Base-by-base conservation (phyloP, 495 filamentous ascomycete species). In the Cercophora sp. region DNA sequence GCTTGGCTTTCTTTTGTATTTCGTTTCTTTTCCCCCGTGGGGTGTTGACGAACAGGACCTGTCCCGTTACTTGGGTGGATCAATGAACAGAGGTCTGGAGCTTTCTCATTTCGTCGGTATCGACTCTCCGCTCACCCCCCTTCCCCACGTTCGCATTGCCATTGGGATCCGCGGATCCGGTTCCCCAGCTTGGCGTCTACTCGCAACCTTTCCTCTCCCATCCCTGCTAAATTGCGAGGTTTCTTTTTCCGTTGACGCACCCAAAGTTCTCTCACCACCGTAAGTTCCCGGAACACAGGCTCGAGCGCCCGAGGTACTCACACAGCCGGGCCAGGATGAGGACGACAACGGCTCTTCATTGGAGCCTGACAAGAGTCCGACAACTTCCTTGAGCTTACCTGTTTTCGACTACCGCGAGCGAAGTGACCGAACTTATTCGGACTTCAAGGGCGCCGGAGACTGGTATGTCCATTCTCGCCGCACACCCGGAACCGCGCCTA, bases 21-120 rank as follows among this genome's bases (percentile, higher is more conserved):
- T 44, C 23, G 19, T 44, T 26, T 44, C 40, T 39, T 44, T 11
- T 44, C 40, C 40, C 40, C 19, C 19, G 19, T 44, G 19, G 19
- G 40, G 40, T 44, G 40, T 44, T 44, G 19, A 44, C 19, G 19
- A 44, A 44, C 19, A 44, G 19, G 19, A 44, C 26, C 40, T 44
- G 40, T 44, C 40, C 19, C 19, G 19, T 44, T 44, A 15, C 40
- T 44, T 44, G 18, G 19, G 40, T 44, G 5, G 40, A 25, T 19
- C 40, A 44, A 23, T 24, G 40, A 25, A 23, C 19, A 26, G 19
- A 44, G 40, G 20, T 44, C 19, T 44, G 19, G 19, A 25, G 40
- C 19, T 44, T 44, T 25, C 20, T 44, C 40, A 8, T 44, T 44
- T 44, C 40, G 19, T 25, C 40, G 19, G 40, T 44, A 11, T 44